A percentile compares a stretch with the other conserved stretches of the same genome.
Evolutionary conservation across 179 eudicot species (phyloP).

Genomic region (Sideroxylon spinosum): DNA sequence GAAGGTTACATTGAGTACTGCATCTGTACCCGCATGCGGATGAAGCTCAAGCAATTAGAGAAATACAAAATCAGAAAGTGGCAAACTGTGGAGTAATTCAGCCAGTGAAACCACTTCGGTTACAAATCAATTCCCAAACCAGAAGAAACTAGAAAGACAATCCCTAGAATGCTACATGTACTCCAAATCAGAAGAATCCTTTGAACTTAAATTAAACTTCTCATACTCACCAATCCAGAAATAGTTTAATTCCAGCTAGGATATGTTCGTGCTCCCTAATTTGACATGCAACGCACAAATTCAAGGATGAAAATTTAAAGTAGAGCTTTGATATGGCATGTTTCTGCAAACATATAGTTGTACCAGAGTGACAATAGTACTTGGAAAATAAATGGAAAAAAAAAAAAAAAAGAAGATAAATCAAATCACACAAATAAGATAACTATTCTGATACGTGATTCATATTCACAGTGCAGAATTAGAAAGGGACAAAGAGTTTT

Average conservation of each 20-base stretch:
- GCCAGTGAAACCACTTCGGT: not conserved
- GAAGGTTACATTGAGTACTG: conserved; percentile 79
- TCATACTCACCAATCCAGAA: not conserved
- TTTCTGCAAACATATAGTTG: not conserved
- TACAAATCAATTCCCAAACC: not conserved
- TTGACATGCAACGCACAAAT: not conserved
- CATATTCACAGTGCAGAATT: too few relatives aligned
- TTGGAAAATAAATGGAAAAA: not conserved
- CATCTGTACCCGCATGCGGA: conserved; percentile 70
- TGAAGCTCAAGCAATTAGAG: conserved; percentile 54
- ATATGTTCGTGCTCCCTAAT: not conserved
- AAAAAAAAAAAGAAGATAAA: too few relatives aligned
- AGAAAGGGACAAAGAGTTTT: too few relatives aligned
- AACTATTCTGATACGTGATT: too few relatives aligned
- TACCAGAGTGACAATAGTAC: not conserved
- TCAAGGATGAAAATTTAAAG: not conserved
- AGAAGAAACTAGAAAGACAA: not conserved
- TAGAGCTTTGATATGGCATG: not conserved
- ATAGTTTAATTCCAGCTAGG: not conserved
- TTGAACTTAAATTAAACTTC: not conserved
- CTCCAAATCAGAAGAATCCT: not conserved
- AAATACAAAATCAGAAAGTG: conserved; percentile 18
- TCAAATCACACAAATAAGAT: not conserved
- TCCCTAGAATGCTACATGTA: not conserved
- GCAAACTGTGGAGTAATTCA: not conserved